Base-by-base conservation (phyloP, 2,329 filamentous ascomycete genomes). In the Talaromyces sp. region DNA sequence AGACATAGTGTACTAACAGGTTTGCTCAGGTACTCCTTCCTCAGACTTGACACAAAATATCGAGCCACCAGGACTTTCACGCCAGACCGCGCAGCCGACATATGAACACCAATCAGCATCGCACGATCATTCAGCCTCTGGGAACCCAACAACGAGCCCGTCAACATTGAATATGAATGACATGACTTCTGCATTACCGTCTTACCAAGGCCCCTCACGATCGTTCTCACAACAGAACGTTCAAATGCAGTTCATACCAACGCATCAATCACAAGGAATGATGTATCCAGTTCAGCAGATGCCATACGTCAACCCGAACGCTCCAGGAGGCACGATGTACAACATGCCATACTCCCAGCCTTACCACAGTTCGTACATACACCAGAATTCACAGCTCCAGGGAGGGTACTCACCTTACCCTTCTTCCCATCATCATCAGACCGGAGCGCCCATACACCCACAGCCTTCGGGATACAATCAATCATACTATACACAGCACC, bases 141-240 rank as follows among this genome's bases (percentile, higher is more conserved):
- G 63, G 31, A 67, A 56, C 63, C 73, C 73, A 68, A 72, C 70
- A 63, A 49, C 65, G 17, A 60, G 60, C 10, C 63, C 68, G 19
- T 69, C 73, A 29, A 49, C 69, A 17, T 65, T 75, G 51, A 72
- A 70, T 40, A 76, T 77, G 75, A 66, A 67, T 29, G 70, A 72
- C 56, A 74, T 76, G 71, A 65, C 64, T 40, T 73, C 75, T 53
- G 62, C 71, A 25, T 65, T 77, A 7, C 75, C 75, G 11, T 65
- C 69, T 17, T 71, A 70, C n/a, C 56, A 61, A 38, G 29, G 31
- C 17, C 3, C 45, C 10, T 22, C 45, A n/a, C 68, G 70, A 11
- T 64, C 68, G 17, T 75, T 70, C 45, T 72, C 72, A 36, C 73
- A 74, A 36, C 69, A 70, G 59, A 66, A 69, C 43, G 69, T 73